phyloP scores from a whole-genome alignment of 2,329 filamentous ascomycete species.

The Aspergillus aculeatus region DNA sequence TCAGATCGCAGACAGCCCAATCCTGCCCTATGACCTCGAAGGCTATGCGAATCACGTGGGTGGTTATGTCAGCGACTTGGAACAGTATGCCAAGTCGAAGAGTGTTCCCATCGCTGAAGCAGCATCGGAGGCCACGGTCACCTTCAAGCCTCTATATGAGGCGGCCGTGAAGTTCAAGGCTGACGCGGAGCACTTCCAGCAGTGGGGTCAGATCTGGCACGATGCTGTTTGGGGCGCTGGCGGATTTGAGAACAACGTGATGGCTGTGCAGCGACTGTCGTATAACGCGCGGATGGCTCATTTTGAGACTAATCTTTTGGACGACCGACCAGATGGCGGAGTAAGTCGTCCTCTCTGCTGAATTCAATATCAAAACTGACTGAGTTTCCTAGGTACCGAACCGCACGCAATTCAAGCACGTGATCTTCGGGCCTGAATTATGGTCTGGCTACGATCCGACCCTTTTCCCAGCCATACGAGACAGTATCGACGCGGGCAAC shows the following conservation, averaged over 20 bases:
- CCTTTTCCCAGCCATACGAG: constrained; percentile 80
- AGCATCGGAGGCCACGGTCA: constrained; percentile 39
- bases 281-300: constrained; percentile 77
- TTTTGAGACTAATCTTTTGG: constrained; percentile 82
- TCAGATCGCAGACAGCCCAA: constrained; percentile 75
- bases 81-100: constrained; percentile 62
- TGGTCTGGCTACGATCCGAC: constrained; percentile 70
- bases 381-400: constrained; percentile 64
- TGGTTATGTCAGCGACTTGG: constrained; percentile 65
- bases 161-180: constrained; percentile 62
- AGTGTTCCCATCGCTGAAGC: constrained; percentile 36
- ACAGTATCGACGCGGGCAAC: constrained; percentile 70
- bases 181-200: constrained; percentile 64
- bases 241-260: constrained; percentile 71
- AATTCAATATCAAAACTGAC: neutral
- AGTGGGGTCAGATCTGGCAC: constrained; percentile 78
- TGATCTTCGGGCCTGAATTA: constrained; percentile 79
- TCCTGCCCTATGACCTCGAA: constrained; percentile 77
- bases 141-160: constrained; percentile 60
- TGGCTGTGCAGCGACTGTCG: constrained; percentile 66
- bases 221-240: constrained; percentile 66
- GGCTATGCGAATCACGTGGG: constrained; percentile 68
- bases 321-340: constrained; percentile 68
- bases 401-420: constrained; percentile 89
- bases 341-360: constrained; percentile 55